These are phyloP conservation scores for Rhodotorula sp. DNA, from an alignment of 1,284 basidiomycete genomes.

Conservation along the genomic window DNA sequence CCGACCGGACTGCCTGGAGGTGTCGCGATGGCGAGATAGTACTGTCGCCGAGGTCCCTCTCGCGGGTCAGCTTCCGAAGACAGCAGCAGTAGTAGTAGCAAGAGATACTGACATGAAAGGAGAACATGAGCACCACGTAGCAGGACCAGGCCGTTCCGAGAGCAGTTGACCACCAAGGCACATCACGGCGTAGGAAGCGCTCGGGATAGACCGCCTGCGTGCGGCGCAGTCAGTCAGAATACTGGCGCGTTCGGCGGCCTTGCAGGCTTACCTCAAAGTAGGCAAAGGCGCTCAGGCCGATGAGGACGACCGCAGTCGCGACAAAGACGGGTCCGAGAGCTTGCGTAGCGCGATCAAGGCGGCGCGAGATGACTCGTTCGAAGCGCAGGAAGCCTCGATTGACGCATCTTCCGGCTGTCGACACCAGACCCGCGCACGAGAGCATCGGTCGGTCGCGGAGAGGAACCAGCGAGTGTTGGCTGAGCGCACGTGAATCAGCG, in stretches of 20 bases:
- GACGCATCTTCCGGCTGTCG: background rate
- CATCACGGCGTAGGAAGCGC: constrained; percentile 36
- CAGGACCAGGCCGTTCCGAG: constrained; percentile 31
- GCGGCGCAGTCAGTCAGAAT: background rate
- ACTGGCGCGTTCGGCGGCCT: too few species aligned
- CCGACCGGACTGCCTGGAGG: constrained; percentile 31
- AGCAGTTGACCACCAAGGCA: constrained; percentile 29
- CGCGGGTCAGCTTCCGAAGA: background rate
- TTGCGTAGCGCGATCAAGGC: constrained; percentile 61
- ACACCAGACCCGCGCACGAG: background rate
- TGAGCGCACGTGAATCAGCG: too few species aligned
- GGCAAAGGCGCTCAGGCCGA: constrained; percentile 65
- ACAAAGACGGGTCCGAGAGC: constrained; percentile 89
- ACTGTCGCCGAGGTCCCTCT: constrained; percentile 14
- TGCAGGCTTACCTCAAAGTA: constrained; percentile 56
- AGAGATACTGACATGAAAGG: constrained; percentile 36
- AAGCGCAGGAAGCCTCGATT: constrained; percentile 11
- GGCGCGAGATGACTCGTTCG: constrained; percentile 14
- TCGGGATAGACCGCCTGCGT: constrained; percentile 30
- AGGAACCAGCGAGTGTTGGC: too few species aligned
- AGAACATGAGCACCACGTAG: constrained; percentile 40
- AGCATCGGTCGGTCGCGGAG: background rate
- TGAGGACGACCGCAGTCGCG: constrained; percentile 68
- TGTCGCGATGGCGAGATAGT: constrained; percentile 42
- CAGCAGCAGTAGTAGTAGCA: background rate